phyloP scores from a whole-genome alignment of 257 asterid genomes.

The Fraxinus cuspidata region DNA sequence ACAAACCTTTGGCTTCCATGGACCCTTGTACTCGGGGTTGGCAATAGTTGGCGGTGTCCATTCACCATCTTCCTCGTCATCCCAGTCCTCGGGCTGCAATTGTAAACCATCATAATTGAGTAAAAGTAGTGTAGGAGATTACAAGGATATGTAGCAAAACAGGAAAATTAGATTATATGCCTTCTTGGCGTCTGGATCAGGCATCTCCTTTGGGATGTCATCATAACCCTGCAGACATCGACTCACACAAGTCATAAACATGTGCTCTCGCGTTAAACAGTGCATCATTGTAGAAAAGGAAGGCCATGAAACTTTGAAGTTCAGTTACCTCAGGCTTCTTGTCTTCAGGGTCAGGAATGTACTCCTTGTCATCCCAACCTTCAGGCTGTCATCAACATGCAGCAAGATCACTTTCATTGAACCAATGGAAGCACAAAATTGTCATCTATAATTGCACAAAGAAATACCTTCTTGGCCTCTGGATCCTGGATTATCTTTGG shows the following conservation, averaged over 20 bases:
- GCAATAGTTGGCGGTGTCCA: conserved; percentile 97
- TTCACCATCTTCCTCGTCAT: conserved; percentile 95
- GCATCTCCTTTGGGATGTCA: conserved; percentile 85
- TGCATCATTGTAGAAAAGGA: background rate
- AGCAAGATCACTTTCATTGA: conserved; percentile 1
- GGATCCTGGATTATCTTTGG: conserved; percentile 89
- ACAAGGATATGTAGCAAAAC: background rate
- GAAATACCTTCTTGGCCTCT: conserved; percentile 82
- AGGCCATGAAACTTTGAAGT: background rate
- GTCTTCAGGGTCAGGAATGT: conserved; percentile 90
- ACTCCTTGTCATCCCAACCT: conserved; percentile 98
- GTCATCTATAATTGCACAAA: background rate
- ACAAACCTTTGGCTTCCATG: conserved; percentile 79
- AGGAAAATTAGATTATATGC: conserved; percentile 33
- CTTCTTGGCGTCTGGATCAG: conserved; percentile 93
- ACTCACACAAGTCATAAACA: background rate
- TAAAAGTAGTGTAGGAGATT: background rate
- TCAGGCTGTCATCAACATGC: conserved; percentile 72
- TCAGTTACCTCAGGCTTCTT: conserved; percentile 87
- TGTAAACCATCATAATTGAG: background rate
- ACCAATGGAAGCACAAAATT: background rate
- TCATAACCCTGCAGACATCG: conserved; percentile 76
- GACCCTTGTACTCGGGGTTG: conserved; percentile 93
- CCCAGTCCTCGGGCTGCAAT: conserved; percentile 97
- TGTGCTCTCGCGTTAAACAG: background rate